Evolutionary conservation across 2,329 filamentous ascomycete species (phyloP).

Genomic region (Ophiocordyceps unilateralis): DNA sequence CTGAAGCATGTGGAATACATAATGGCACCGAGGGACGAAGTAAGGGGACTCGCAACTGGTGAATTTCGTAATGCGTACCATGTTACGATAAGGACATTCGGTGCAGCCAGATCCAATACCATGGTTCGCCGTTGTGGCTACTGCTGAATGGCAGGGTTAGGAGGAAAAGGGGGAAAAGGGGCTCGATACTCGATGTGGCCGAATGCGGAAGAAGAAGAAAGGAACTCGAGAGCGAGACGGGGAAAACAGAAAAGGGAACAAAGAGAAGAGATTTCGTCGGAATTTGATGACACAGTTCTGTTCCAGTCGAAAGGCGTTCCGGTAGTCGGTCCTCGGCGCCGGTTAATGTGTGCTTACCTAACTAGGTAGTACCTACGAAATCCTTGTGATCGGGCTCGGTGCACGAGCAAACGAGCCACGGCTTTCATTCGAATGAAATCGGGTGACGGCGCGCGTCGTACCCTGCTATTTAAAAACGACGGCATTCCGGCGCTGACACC

Average conservation of each 20-base stretch:
- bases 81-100: neutral
- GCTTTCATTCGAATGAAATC: neutral
- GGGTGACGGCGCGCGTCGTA: neutral
- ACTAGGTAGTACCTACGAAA: too few relatives aligned
- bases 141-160: neutral
- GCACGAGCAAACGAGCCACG: too few relatives aligned
- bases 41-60: neutral
- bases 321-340: neutral
- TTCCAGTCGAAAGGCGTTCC: neutral
- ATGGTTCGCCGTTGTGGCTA: neutral
- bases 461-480: too few relatives aligned
- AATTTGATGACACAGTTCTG: neutral
- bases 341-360: neutral
- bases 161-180: too few relatives aligned
- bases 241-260: neutral
- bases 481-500: too few relatives aligned
- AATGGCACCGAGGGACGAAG: too few relatives aligned
- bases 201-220: neutral
- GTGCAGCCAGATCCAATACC: neutral
- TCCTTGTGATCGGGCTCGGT: too few relatives aligned
- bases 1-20: neutral
- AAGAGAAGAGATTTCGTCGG: neutral
- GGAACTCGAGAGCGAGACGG: neutral
- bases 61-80: neutral
- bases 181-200: neutral